Conservation (phyloP, 768 basidiomycete species). For the Ramaria rubella region DNA sequence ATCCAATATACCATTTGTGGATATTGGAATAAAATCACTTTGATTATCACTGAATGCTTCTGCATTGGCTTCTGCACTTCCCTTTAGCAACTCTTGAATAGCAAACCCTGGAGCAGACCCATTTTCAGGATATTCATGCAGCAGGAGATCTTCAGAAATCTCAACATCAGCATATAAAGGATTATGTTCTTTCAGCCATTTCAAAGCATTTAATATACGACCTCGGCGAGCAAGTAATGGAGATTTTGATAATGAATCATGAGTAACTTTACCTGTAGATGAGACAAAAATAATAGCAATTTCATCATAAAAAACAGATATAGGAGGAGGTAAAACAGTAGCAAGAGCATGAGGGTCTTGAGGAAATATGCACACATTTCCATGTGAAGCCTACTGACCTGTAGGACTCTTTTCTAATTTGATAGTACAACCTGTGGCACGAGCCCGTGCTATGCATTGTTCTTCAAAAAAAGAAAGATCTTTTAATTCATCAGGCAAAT, state of each 20-base stretch:
- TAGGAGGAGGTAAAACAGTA: conserved; percentile 13
- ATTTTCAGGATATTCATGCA: conserved; percentile 13
- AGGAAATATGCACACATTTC: conserved; percentile 19
- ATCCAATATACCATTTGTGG: conserved; percentile 13
- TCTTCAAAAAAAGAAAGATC: conserved; percentile 18
- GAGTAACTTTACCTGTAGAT: conserved; percentile 15
- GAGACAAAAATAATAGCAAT: conserved; percentile 21
- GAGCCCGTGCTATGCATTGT: conserved; percentile 16
- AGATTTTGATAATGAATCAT: conserved; percentile 11
- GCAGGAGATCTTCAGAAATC: background rate
- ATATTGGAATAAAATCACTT: background rate
- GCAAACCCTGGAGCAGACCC: conserved; percentile 11
- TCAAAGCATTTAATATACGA: background rate
- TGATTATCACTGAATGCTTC: conserved; percentile 10
- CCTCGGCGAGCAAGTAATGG: conserved; percentile 13
- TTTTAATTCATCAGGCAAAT: conserved; percentile 12
- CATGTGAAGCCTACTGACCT: conserved; percentile 18
- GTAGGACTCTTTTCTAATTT: conserved; percentile 15
- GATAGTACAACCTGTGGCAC: conserved; percentile 16
- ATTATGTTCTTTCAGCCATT: conserved; percentile 15
- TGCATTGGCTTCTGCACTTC: conserved; percentile 11
- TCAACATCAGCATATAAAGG: conserved; percentile 16
- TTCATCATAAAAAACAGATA: conserved; percentile 13
- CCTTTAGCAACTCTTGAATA: conserved; percentile 1
- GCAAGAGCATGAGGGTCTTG: conserved; percentile 14